Conservation (phyloP, 306 rosid genomes). For the Acacia acuminata region DNA sequence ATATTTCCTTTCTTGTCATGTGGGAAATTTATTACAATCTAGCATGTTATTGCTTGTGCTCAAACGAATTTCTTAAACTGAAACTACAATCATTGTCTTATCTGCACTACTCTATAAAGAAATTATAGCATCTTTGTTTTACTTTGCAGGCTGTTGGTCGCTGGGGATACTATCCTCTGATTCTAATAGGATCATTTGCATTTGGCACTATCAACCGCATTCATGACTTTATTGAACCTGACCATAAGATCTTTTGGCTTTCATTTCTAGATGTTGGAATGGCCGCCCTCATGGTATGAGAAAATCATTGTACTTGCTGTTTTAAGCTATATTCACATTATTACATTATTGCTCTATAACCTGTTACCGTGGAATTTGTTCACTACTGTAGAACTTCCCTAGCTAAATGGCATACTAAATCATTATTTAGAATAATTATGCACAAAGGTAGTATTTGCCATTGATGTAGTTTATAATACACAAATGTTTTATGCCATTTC, state of each 20-base stretch:
- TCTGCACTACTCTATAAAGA: slow-evolving; percentile 16
- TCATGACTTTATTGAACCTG: slow-evolving; percentile 93
- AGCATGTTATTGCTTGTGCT: neutral
- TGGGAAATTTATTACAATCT: slow-evolving; percentile 7
- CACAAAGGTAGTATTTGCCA: neutral
- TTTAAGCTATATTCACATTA: slow-evolving; percentile 19
- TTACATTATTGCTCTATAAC: slow-evolving; percentile 13
- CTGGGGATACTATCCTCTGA: slow-evolving; percentile 97
- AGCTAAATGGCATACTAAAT: neutral
- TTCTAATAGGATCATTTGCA: slow-evolving; percentile 93
- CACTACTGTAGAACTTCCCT: slow-evolving; percentile 6
- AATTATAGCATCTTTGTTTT: slow-evolving; percentile 13
- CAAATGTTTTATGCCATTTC: slow-evolving; percentile 22
- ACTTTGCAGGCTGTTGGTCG: slow-evolving; percentile 79
- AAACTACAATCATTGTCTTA: neutral
- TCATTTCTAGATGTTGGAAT: slow-evolving; percentile 90
- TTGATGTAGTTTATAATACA: slow-evolving; percentile 18
- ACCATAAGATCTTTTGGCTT: slow-evolving; percentile 90
- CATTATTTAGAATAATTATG: neutral
- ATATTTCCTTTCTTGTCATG: slow-evolving; percentile 7
- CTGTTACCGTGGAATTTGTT: slow-evolving; percentile 12
- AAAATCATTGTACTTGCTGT: slow-evolving; percentile 11
- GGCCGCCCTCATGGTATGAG: slow-evolving; percentile 89
- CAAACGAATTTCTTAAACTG: slow-evolving; percentile 8
- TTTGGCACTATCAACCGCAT: slow-evolving; percentile 91